Base-by-base conservation (phyloP, 2,329 filamentous ascomycete species). In the Epichloe hybrida region DNA sequence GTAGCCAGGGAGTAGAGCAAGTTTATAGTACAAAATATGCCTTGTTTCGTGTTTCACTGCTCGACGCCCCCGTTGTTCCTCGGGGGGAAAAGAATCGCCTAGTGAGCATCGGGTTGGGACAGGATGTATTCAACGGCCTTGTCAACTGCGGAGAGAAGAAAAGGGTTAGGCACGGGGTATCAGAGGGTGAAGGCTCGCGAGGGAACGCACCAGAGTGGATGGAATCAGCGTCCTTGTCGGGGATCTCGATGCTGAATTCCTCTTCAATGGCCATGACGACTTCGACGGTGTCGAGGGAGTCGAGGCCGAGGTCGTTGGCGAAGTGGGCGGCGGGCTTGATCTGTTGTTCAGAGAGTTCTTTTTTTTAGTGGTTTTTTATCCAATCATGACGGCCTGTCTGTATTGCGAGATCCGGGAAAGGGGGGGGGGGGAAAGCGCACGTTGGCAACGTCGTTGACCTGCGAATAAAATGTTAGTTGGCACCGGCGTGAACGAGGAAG, bases 231-330 rank as follows among this genome's bases (percentile, higher is more conserved):
- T 95, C 88, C 81, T 95, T 95, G 75, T 96, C 90, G 61, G 90
- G 90, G 64, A 96, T 96, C 80, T 96, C 90, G 69, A 96, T 93
- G 84, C 88, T 80, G 66, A 83, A 81, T 64, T 83, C 76, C 73
- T 98, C 93, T 80, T 98, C 93, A 72, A 98, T 97, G 59, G 93
- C 93, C 93, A 98, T 98, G 63, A 98, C 93, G 59, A 98, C 93
- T 79, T 98, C 93, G 57, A 98, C 93, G 57, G 93, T 96, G 71
- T 98, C 93, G 70, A 98, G 80, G 80, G 86, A 94, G 76, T 98
- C 93, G 64, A 98, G 77, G 58, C 90, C 93, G 57, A 98, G 86
- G 73, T 98, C 91, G 70, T 96, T 97, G 67, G 88, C 80, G 74
- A 98, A 98, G 80, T 97, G 90, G 53, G 91, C 84, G 50, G 75